A percentile compares a stretch with the other conserved stretches of the same genome.
Evolutionary conservation across 768 basidiomycete species (phyloP).

Genomic region (Steccherinum ochraceum): DNA sequence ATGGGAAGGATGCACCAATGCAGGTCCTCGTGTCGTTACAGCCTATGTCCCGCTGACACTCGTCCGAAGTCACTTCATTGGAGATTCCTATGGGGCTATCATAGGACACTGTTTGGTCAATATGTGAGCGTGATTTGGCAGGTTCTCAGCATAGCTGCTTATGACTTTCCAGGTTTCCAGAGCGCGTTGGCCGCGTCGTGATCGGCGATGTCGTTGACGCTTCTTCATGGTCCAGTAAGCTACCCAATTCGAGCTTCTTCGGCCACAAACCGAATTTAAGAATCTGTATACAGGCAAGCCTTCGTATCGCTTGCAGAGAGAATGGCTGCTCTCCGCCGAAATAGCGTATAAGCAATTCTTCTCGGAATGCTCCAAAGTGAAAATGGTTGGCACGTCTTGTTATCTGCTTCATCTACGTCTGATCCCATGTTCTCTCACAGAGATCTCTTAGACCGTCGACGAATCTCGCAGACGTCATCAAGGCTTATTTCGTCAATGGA

Average conservation of each 20-base stretch:
- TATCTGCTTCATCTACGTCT: too few relatives aligned
- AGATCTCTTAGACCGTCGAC: too few relatives aligned
- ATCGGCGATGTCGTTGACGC: constrained; percentile 27
- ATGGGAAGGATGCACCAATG: constrained; percentile 23
- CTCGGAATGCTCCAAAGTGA: constrained; percentile 20
- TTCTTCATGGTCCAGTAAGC: constrained; percentile 19
- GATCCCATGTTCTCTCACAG: too few relatives aligned
- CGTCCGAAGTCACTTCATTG: constrained; percentile 22
- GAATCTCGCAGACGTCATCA: too few relatives aligned
- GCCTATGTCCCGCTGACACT: not conserved
- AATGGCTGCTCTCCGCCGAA: constrained; percentile 20
- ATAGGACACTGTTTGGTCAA: constrained; percentile 27
- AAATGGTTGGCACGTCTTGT: too few relatives aligned
- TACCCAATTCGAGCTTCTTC: not conserved
- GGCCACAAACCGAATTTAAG: not conserved
- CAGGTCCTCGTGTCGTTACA: not conserved
- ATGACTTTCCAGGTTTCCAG: constrained; percentile 18
- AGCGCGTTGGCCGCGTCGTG: constrained; percentile 23
- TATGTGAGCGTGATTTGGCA: constrained; percentile 15
- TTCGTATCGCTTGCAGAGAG: constrained; percentile 13
- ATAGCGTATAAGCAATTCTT: constrained; percentile 21
- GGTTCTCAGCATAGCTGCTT: not conserved
- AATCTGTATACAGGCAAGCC: constrained; percentile 8
- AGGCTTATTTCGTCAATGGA: too few relatives aligned
- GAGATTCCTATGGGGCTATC: constrained; percentile 25